Evolutionary conservation across 768 basidiomycete genomes (phyloP).

Genomic region (Solioccasus polychromus): DNA sequence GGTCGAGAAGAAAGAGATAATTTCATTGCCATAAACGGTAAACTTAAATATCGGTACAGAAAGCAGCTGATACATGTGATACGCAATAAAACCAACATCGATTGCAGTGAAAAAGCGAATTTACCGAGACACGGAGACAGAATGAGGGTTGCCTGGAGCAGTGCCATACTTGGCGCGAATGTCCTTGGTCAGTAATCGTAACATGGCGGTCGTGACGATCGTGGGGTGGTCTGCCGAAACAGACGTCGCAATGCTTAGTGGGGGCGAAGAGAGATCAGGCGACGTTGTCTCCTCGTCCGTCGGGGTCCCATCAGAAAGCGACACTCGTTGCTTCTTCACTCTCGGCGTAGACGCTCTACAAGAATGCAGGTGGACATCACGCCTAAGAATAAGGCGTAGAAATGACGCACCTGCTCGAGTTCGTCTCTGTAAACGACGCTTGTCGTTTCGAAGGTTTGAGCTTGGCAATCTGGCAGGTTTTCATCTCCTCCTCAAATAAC

Average conservation of each 20-base stretch:
- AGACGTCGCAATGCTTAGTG: slow-evolving; percentile 47
- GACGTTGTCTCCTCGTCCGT: slow-evolving; percentile 32
- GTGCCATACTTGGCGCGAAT: slow-evolving; percentile 31
- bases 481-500: slow-evolving; percentile 37
- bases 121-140: slow-evolving; percentile 9
- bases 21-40: slow-evolving; percentile 19
- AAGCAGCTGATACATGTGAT: not conserved
- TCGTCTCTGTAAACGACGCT: slow-evolving; percentile 41
- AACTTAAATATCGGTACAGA: not conserved
- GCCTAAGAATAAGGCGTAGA: not conserved
- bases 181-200: slow-evolving; percentile 40
- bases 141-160: not conserved
- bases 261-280: slow-evolving; percentile 34
- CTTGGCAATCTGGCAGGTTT: slow-evolving; percentile 37
- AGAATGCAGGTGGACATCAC: slow-evolving; percentile 3
- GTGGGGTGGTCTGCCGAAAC: slow-evolving; percentile 33
- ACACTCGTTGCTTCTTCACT: slow-evolving; percentile 45
- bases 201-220: slow-evolving; percentile 60
- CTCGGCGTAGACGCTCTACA: slow-evolving; percentile 22
- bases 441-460: slow-evolving; percentile 47
- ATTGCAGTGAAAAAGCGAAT: slow-evolving; percentile 2
- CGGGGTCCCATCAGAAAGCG: slow-evolving; percentile 32
- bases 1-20: slow-evolving; percentile 5
- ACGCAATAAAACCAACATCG: not conserved
- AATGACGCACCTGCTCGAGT: slow-evolving; percentile 37